Evolutionary conservation across 2,329 filamentous ascomycete genomes (phyloP), one percentile per base, ranked within the genome.

Genomic region (Exophiala sp.): DNA sequence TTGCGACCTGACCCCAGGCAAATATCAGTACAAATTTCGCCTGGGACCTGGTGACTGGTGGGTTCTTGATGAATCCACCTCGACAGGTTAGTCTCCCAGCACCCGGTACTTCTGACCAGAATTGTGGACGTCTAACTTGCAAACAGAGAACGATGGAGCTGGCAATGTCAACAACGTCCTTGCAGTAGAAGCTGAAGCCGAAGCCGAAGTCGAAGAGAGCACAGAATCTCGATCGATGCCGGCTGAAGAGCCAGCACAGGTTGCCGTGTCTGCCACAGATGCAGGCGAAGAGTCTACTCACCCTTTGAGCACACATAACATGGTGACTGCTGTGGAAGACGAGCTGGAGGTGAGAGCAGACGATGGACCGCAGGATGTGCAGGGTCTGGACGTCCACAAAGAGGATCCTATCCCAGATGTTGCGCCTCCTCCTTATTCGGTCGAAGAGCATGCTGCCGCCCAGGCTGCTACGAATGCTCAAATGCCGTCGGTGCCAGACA

Each of bases 1-100:
- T 1, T 74, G 89, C 41, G 67, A 76, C 34, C 75, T 80, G 6
- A 73, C 81, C 14, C 73, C 79, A 18, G 80, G 79, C 18, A 78
- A 82, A 53, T 82, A 89, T 60, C 83, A 88, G 64, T 91, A 90
- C 77, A 91, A 89, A 69, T 87, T 91, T 62, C 80, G 85, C 29
- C 73, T 87, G 34, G 86, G 86, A 8, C 68, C 76, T 16, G 82
- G 81, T 44, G 80, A 88, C 59, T 88, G 84, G 82, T 89, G 86
- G 86, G 75, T 84, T 20, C 69, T 88, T 42, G 82, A 90, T 62
- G 83, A 88, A 54, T 74, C 73, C 41, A 75, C 78, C 50, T 79
- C 82, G 11, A 83, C 76, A 50, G 77, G 85, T 87, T 12, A 32
- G 41, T 43, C n/a, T n/a, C 9, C 21, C 1, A 3, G n/a, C 14